These are phyloP conservation scores for Corynascus novoguineensis DNA, from an alignment of 495 filamentous ascomycete species.

Conservation along the genomic window DNA sequence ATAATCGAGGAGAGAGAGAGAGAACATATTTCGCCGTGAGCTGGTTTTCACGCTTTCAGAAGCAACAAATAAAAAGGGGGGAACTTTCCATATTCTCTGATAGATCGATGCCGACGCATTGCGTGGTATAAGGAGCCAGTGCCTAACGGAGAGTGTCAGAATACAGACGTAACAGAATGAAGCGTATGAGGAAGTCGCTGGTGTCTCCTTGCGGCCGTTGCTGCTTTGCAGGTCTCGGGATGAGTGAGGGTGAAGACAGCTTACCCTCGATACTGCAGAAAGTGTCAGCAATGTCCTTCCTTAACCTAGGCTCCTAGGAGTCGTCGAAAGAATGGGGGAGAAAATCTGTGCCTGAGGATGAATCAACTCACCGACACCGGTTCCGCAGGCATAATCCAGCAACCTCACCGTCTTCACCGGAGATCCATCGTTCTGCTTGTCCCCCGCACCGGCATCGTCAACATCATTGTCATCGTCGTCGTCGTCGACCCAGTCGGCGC, in stretches of 20 bases:
- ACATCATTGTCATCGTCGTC: slow-evolving; percentile 34
- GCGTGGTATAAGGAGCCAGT: slow-evolving; percentile 55
- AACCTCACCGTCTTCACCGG: slow-evolving; percentile 49
- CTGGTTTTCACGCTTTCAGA: too few relatives aligned
- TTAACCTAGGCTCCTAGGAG: too few relatives aligned
- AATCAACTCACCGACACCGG: slow-evolving; percentile 49
- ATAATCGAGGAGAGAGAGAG: not conserved
- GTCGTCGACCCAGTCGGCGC: slow-evolving; percentile 47
- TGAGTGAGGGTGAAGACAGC: not conserved
- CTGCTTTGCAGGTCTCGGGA: too few relatives aligned
- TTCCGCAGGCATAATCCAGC: slow-evolving; percentile 74
- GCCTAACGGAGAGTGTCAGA: slow-evolving; percentile 34
- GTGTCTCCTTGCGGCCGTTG: too few relatives aligned
- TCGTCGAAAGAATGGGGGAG: too few relatives aligned
- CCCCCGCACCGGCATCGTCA: slow-evolving; percentile 20
- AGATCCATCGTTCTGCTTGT: slow-evolving; percentile 27
- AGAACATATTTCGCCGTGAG: too few relatives aligned
- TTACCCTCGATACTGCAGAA: not conserved
- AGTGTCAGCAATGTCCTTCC: slow-evolving; percentile 5
- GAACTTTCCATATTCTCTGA: slow-evolving; percentile 54
- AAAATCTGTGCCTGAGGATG: too few relatives aligned
- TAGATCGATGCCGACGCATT: slow-evolving; percentile 61
- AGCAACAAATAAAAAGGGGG: not conserved
- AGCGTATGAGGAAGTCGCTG: too few relatives aligned
- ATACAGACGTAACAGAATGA: not conserved